These are phyloP conservation scores for Xylaria sp. DNA, from an alignment of 2,329 filamentous ascomycete genomes.

Conservation along the genomic window DNA sequence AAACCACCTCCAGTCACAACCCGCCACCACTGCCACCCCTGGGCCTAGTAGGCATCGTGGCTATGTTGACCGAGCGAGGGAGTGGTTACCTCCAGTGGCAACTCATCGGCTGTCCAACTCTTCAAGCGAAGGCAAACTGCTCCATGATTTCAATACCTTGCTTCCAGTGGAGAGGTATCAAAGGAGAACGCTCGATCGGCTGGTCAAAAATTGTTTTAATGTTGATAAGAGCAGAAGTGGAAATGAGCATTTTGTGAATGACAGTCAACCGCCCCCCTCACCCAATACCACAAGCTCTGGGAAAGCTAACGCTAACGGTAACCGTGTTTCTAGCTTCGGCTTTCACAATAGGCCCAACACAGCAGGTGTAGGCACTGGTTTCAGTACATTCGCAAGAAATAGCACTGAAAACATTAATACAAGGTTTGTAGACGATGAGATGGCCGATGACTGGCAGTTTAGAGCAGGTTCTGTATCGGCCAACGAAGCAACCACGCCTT, in stretches of 20 bases:
- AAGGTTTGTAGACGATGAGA: conserved; percentile 65
- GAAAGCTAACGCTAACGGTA: conserved; percentile 51
- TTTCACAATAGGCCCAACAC: conserved; percentile 58
- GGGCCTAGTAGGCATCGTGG: conserved; percentile 24
- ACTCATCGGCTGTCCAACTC: conserved; percentile 22
- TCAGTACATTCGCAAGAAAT: conserved; percentile 57
- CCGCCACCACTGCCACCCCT: conserved; percentile 30
- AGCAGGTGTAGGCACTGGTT: conserved; percentile 46
- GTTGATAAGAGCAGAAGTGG: conserved; percentile 20
- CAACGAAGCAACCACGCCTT: conserved; percentile 46
- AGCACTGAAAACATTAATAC: conserved; percentile 72
- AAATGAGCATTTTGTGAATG: conserved; percentile 2
- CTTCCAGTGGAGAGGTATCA: conserved; percentile 56
- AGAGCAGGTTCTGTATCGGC: conserved; percentile 58
- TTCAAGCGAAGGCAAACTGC: conserved; percentile 47
- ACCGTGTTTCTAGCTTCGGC: conserved; percentile 60
- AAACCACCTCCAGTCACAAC: conserved; percentile 19
- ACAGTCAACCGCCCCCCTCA: conserved; percentile 15
- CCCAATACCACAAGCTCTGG: conserved; percentile 23
- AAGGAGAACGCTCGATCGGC: conserved; percentile 51
- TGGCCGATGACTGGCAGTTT: conserved; percentile 60
- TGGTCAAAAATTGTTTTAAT: conserved; percentile 51
- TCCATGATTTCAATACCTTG: conserved; percentile 28
- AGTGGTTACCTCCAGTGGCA: conserved; percentile 17
- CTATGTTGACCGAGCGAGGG: neutral